phyloP scores from a whole-genome alignment of 2,329 filamentous ascomycete genomes.

The Beauveria varroae region DNA sequence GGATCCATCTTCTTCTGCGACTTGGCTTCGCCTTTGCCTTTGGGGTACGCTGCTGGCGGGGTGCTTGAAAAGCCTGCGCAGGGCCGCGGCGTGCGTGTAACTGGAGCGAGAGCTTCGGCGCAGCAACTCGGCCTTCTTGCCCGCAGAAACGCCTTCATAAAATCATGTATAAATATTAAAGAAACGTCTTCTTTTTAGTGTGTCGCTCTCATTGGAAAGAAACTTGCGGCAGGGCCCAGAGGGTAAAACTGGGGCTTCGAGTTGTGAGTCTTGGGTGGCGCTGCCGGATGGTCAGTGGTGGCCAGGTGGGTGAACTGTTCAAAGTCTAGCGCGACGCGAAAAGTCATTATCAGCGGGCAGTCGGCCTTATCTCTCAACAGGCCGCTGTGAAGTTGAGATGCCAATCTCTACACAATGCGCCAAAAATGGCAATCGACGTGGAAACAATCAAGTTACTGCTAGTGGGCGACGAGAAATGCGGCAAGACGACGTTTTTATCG shows the following conservation, averaged over 20 bases:
- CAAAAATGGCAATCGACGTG: conserved; percentile 33
- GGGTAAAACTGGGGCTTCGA: conserved; percentile 8
- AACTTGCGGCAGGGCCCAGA: neutral
- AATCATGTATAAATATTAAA: neutral
- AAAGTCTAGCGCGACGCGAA: neutral
- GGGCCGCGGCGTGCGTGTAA: neutral
- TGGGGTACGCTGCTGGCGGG: neutral
- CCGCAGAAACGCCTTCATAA: conserved; percentile 5
- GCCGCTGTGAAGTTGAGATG: neutral
- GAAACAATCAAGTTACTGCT: conserved; percentile 46
- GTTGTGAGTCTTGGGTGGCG: neutral
- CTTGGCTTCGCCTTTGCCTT: conserved; percentile 17
- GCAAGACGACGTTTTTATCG: conserved; percentile 57
- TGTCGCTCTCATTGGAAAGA: neutral
- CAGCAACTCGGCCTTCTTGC: conserved; percentile 1
- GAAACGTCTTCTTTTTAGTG: neutral
- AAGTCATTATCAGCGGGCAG: conserved; percentile 5
- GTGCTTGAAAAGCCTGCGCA: conserved; percentile 5
- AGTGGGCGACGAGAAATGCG: conserved; percentile 51
- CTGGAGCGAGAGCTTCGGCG: neutral
- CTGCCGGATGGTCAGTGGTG: neutral
- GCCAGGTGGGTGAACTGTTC: neutral
- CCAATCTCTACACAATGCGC: conserved; percentile 4
- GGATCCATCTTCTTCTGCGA: conserved; percentile 17
- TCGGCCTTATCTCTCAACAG: conserved; percentile 4